A percentile compares a stretch with the other conserved stretches of the same genome.
Conservation (phyloP, 495 filamentous ascomycete genomes). For the Podospora conica region DNA sequence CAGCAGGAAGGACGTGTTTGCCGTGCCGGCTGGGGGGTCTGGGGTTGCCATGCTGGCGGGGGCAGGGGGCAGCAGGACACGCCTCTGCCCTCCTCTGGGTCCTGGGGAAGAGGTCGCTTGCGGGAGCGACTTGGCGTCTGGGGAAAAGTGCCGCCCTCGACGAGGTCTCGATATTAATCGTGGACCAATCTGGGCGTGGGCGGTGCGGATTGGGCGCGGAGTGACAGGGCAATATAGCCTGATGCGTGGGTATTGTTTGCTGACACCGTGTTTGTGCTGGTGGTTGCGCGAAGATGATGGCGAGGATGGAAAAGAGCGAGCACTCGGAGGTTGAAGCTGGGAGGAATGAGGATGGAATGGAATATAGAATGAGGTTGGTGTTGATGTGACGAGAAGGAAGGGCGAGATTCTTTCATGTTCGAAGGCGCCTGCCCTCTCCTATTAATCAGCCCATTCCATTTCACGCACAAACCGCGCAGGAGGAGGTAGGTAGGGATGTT, state of each 20-base stretch:
- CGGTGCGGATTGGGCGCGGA: constrained; percentile 21
- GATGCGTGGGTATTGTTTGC: constrained; percentile 14
- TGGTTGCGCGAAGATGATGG: not conserved
- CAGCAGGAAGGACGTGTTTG: constrained; percentile 45
- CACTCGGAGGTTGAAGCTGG: not conserved
- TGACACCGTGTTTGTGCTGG: constrained; percentile 11
- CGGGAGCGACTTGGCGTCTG: not conserved
- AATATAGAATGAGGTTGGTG: not conserved
- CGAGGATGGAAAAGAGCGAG: too few species aligned
- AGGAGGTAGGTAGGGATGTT: too few species aligned
- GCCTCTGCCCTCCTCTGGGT: too few species aligned
- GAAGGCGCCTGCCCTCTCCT: not conserved
- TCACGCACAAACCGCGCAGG: constrained; percentile 31
- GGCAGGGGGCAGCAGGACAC: too few species aligned
- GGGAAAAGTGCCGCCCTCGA: constrained; percentile 6
- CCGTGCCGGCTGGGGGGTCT: constrained; percentile 16
- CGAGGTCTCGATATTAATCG: constrained; percentile 17
- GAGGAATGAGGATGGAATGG: not conserved
- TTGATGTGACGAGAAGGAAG: not conserved
- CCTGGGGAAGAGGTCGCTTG: constrained; percentile 8
- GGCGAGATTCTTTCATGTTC: not conserved
- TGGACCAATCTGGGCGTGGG: constrained; percentile 25
- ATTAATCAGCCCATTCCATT: constrained; percentile 20
- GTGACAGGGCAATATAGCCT: constrained; percentile 23
- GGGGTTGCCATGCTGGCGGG: constrained; percentile 23